Evolutionary conservation across 2,329 filamentous ascomycete genomes (phyloP), one percentile per base, ranked within the genome.

Genomic region (Aspergillus texensis): DNA sequence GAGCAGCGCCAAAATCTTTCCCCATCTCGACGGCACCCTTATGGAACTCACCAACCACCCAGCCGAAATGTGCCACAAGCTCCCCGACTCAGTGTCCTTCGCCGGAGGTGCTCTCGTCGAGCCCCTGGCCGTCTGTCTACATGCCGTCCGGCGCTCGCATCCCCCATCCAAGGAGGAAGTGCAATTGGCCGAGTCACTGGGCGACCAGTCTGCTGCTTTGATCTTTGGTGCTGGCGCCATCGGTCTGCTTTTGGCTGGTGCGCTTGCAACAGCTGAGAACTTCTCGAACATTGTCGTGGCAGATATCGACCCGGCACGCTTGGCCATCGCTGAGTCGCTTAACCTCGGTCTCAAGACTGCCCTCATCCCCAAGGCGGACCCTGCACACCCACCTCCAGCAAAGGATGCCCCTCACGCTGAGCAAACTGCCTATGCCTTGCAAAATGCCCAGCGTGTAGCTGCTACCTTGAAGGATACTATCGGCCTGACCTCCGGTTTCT

Each of bases 201-300:
- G 71, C n/a, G 75, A 77, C 56, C 72, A 72, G 5, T 80, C 81
- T 10, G 83, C 81, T 0, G 85, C 86, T 1, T 71, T 88, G 21
- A 83, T 89, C 2, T 86, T 88, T 65, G 87, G 87, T 6, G 87
- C 87, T 6, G 87, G 87, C 6, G 85, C 87, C 3, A 86, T 89
- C 11, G 87, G 87, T 0, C 74, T 88, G 10, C 75, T 89, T 0
- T 84, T 86, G 28, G 85, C 86, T 4, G 84, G 85, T 2, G 85
- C 85, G 8, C 82, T 88, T 65, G 83, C 83, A 0, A 83, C 82
- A 55, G 80, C 85, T 5, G 81, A 83, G 41, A 82, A 83, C 36
- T 86, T 86, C 45, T 76, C 79, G 3, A 82, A 79, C 12, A 85
- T 89, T 24, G 78, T 88, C 1, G 85, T 89, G 60, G 86, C 86